phyloP scores from a whole-genome alignment of 768 basidiomycete genomes.

The Coprinellus micaceus region DNA sequence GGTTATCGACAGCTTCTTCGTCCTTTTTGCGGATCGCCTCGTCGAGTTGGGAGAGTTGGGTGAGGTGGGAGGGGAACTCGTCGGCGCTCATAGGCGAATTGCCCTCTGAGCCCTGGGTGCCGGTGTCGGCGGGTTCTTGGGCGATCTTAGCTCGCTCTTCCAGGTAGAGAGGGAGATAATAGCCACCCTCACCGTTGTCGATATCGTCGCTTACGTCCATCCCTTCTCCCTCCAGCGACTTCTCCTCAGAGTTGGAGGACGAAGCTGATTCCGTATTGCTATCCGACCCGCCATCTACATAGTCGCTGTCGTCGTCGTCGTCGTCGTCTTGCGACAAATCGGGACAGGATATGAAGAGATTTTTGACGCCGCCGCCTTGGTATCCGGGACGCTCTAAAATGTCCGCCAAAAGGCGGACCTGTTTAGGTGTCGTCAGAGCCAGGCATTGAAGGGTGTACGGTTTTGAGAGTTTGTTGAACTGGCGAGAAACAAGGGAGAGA shows the following conservation, averaged over 20 bases:
- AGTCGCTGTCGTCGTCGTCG: background rate
- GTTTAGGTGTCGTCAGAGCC: constrained; percentile 26
- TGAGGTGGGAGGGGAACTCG: background rate
- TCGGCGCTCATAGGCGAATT: background rate
- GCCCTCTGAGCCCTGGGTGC: background rate
- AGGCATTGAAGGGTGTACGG: constrained; percentile 42
- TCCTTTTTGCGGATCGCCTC: background rate
- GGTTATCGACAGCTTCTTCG: background rate
- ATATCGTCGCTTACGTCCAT: too few relatives aligned
- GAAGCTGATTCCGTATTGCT: too few relatives aligned
- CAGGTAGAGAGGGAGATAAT: background rate
- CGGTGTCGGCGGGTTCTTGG: background rate
- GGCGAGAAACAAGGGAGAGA: constrained; percentile 38
- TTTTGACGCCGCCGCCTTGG: constrained; percentile 37
- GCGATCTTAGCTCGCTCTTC: background rate
- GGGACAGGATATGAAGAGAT: constrained; percentile 42
- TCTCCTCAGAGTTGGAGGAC: too few relatives aligned
- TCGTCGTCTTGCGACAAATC: background rate
- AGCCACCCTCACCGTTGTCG: background rate
- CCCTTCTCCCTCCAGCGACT: background rate
- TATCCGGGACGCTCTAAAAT: constrained; percentile 29
- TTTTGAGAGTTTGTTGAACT: constrained; percentile 34
- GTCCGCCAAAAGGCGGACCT: constrained; percentile 25
- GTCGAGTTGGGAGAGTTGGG: background rate
- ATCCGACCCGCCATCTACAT: background rate